These are phyloP conservation scores for Eustoma russellianum DNA, from an alignment of 257 asterid species.

Conservation along the genomic window DNA sequence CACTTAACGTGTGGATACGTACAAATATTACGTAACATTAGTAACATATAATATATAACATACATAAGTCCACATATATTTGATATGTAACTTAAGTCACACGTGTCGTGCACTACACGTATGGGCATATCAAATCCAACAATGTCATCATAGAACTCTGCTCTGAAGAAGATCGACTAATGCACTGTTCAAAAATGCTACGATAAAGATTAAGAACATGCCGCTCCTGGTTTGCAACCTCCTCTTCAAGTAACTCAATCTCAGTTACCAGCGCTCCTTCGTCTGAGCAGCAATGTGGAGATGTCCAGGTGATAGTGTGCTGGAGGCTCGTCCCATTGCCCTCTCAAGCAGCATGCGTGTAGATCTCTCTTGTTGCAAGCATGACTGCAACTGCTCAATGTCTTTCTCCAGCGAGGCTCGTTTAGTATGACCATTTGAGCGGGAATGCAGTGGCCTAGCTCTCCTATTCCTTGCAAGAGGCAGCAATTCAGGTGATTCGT, in stretches of 20 bases:
- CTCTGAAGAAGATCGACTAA: constrained; percentile 43
- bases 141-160: constrained; percentile 39
- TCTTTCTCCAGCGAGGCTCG: constrained; percentile 47
- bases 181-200: constrained; percentile 44
- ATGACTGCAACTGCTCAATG: constrained; percentile 43
- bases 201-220: constrained; percentile 48
- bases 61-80: too few species aligned
- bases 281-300: constrained; percentile 54
- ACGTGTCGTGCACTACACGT: too few species aligned
- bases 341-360: constrained; percentile 53
- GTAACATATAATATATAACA: too few species aligned
- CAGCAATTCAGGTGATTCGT: constrained; percentile 22
- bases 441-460: constrained; percentile 32
- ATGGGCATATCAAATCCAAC: too few species aligned
- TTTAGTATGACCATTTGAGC: constrained; percentile 13
- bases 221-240: constrained; percentile 50
- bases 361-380: constrained; percentile 49
- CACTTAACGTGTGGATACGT: too few species aligned
- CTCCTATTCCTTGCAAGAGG: constrained; percentile 21
- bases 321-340: constrained; percentile 63
- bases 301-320: constrained; percentile 60
- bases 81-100: too few species aligned
- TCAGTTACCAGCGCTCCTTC: constrained; percentile 44
- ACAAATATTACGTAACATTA: too few species aligned
- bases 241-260: constrained; percentile 55